Evolutionary conservation across 352 stramenopile species (phyloP), one percentile per base, ranked within the genome.

Genomic region (Lagenidium sp.): DNA sequence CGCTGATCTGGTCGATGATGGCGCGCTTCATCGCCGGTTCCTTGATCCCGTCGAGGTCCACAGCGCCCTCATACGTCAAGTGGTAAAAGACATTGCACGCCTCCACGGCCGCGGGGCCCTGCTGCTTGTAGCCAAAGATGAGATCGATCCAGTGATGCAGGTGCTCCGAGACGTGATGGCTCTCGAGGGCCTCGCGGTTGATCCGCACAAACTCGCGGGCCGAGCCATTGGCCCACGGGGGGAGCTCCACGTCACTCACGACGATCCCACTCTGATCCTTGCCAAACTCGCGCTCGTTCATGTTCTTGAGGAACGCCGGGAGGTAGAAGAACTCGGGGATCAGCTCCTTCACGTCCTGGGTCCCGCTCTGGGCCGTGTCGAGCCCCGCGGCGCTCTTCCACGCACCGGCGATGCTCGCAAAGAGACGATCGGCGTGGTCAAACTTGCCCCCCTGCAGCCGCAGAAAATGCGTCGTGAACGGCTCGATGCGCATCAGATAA

Each of bases 111-210:
- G 88, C 81, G 10, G 68, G 41, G 2, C 96, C 96, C 56, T 97
- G 90, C 60, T 99, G 95, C 57, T 96, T 98, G 52, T 65, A 91
- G 4, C 96, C 97, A 66, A 98, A 99, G 31, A 99, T 97, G 37
- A 99, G 65, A 55, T 99, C 96, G 57, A 99, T 98, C 96, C 96
- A 99, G 53, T 98, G 75, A 44, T 98, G 92, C 34, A 99, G 59
- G 61, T 97, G 86, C 28, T 82, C 66, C n/a, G 92, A 98, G 32
- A 97, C 96, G 50, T 95, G 87, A 38, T 94, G 71, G 57, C 86
- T 98, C 65, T 99, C 95, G 2, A 99, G 69, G 12, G 96, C 96
- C 43, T 91, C 80, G 19, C 96, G 80, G 52, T 98, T 95, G 6
- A 98, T 67, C 19, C 92, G 81, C 36, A 99, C 74, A 62, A 99